Conservation (phyloP, 2,329 filamentous ascomycete genomes). For the Rugonectria rugulosa region DNA sequence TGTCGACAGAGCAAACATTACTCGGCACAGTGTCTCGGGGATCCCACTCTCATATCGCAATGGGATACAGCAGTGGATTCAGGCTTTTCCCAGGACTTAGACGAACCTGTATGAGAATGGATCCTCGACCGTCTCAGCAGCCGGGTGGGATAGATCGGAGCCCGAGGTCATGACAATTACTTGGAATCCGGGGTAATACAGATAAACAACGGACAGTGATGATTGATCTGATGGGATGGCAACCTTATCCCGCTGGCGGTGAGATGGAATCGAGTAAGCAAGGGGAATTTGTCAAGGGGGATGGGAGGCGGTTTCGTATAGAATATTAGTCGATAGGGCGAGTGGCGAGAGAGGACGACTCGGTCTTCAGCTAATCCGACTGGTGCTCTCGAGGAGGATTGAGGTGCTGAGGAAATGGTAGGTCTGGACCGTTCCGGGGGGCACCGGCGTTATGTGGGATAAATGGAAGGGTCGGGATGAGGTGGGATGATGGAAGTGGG, state of each 20-base stretch:
- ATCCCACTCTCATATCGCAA: slow-evolving; percentile 19
- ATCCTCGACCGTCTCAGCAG: slow-evolving; percentile 13
- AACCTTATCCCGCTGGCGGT: background rate
- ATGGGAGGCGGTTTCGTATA: background rate
- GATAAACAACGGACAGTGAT: background rate
- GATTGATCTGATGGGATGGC: background rate
- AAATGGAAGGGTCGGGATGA: slow-evolving; percentile 29
- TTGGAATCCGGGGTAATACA: slow-evolving; percentile 1
- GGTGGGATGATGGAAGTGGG: slow-evolving; percentile 26
- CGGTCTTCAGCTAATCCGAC: background rate
- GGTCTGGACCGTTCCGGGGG: too few species aligned
- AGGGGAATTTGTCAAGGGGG: background rate
- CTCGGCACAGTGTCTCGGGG: slow-evolving; percentile 10
- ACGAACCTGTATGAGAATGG: slow-evolving; percentile 20
- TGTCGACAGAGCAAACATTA: background rate
- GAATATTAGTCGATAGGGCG: background rate
- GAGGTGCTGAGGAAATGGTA: slow-evolving; percentile 31
- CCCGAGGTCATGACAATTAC: slow-evolving; percentile 20
- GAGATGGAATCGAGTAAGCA: background rate
- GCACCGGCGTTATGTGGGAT: slow-evolving; percentile 23
- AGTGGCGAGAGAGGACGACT: background rate
- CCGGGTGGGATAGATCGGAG: slow-evolving; percentile 35
- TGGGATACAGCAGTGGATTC: slow-evolving; percentile 10
- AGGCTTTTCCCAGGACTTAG: slow-evolving; percentile 1
- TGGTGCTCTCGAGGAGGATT: background rate